A percentile compares a stretch with the other conserved stretches of the same genome.
Evolutionary conservation across 2,329 filamentous ascomycete species (phyloP).

Genomic region (Pseudodiploospora longispora): DNA sequence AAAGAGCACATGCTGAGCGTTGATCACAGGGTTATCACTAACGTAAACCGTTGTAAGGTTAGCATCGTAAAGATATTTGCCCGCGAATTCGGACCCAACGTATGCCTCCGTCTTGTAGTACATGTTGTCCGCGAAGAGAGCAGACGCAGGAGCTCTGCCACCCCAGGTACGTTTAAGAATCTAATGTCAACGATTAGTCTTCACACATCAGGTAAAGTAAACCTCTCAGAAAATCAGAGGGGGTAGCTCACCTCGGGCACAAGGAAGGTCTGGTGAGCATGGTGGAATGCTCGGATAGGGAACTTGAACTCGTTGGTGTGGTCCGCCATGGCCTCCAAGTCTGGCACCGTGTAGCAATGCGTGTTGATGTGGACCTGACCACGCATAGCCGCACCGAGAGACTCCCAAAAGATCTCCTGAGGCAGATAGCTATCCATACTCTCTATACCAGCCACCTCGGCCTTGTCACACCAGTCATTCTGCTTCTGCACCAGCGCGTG

Average conservation of each 20-base stretch:
- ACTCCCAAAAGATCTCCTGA: conserved; percentile 55
- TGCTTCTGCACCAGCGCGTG: conserved; percentile 48
- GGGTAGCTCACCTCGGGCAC: conserved; percentile 47
- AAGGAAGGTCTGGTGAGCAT: conserved; percentile 59
- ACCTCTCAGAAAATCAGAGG: too few species aligned
- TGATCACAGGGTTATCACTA: conserved; percentile 63
- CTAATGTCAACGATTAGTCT: conserved; percentile 15
- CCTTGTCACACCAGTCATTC: conserved; percentile 59
- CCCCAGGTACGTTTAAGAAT: conserved; percentile 51
- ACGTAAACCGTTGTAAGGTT: conserved; percentile 60
- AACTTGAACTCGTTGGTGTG: conserved; percentile 68
- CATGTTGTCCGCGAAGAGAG: conserved; percentile 66
- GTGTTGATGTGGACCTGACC: conserved; percentile 63
- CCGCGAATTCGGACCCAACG: conserved; percentile 55
- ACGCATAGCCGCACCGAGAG: conserved; percentile 52
- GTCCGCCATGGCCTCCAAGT: conserved; percentile 61
- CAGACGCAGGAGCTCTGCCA: conserved; percentile 44
- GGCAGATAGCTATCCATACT: conserved; percentile 51
- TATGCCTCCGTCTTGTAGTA: conserved; percentile 64
- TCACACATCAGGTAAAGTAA: neutral
- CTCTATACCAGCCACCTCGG: conserved; percentile 40
- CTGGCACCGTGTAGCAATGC: conserved; percentile 63
- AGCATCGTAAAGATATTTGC: conserved; percentile 56
- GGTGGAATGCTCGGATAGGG: conserved; percentile 58
- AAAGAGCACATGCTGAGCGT: conserved; percentile 61